Base-by-base conservation (phyloP, 2,329 filamentous ascomycete species). In the Epichloe bromicola region DNA sequence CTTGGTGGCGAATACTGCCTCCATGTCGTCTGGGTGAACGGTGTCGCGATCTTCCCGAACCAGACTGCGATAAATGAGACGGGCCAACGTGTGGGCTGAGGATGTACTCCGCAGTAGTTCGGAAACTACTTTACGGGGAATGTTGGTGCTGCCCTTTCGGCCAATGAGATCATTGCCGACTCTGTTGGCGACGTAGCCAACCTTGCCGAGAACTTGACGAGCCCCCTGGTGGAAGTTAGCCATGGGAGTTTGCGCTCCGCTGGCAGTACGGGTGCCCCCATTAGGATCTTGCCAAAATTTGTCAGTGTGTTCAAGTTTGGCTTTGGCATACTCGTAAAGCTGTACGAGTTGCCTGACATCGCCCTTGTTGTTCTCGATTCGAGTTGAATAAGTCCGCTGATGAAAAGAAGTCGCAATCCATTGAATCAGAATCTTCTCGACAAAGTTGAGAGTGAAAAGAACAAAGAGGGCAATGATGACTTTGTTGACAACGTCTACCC, bases 321-420 rank as follows among this genome's bases (percentile, higher is more conserved):
- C 85, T 56, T 91, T 90, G 12, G 83, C 86, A 60, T 93, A 83
- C 39, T 88, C 82, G 56, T 74, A 80, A 0, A 80, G 67, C 42
- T 70, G 65, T 30, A 79, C 72, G 11, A 80, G 65, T 50, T 73
- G 75, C 11, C 67, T 80, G 52, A 95, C 89, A 61, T 94, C 86
- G 56, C 90, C 88, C 64, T 95, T 95, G 73, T 95, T 95, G 65
- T 91, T 76, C 55, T 93, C 88, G 59, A 96, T 96, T 15, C 91
- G 77, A 59, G 91, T 88, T 23, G 87, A 83, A 61, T 97, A 97
- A 0, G 91, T 96, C 43, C 91, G 80, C 52, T 87, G 74, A 65
- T 97, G 91, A 67, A 97, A 97, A 55, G 85, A 89, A 52, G 90
- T 90, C 34, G 91, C 90, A 58, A 97, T 95, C 69, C 95, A 83